Evolutionary conservation across 129 eudicot species (phyloP).

Genomic region (Lactuca sativa): DNA sequence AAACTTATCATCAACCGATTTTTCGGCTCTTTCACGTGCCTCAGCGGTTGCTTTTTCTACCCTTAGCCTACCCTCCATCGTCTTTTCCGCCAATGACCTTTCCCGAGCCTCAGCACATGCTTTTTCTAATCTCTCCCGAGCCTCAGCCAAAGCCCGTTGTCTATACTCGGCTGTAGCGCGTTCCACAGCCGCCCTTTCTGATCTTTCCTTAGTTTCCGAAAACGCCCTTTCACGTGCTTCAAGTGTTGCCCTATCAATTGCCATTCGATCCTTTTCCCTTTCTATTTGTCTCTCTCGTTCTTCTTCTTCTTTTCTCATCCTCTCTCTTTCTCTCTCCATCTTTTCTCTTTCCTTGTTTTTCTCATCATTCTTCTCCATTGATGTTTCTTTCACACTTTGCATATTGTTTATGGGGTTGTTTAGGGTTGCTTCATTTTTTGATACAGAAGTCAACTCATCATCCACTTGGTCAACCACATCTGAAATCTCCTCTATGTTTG

Average conservation of each 20-base stretch:
- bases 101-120: conserved; percentile 82
- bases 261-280: conserved; percentile 93
- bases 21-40: conserved; percentile 77
- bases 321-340: conserved; percentile 53
- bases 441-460: conserved; percentile 10
- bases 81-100: conserved; percentile 50
- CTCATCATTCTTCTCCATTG: conserved; percentile 22
- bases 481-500: conserved; percentile 17
- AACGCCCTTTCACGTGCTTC: conserved; percentile 86
- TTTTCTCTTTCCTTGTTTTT: conserved; percentile 43
- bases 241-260: conserved; percentile 65
- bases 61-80: conserved; percentile 52
- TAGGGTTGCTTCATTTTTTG: conserved; percentile 25
- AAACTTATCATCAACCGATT: conserved; percentile 60
- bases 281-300: conserved; percentile 94
- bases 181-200: conserved; percentile 75
- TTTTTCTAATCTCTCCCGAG: conserved; percentile 88
- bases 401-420: too few relatives aligned
- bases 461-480: conserved; percentile 32
- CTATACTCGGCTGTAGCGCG: conserved; percentile 80
- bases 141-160: conserved; percentile 81
- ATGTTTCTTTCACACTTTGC: background rate
- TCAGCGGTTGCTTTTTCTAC: conserved; percentile 55
- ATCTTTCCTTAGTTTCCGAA: conserved; percentile 69
- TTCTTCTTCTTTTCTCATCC: conserved; percentile 64